Base-by-base conservation (phyloP, 2,329 filamentous ascomycete genomes). In the Sporothrix brunneoviolacea region DNA sequence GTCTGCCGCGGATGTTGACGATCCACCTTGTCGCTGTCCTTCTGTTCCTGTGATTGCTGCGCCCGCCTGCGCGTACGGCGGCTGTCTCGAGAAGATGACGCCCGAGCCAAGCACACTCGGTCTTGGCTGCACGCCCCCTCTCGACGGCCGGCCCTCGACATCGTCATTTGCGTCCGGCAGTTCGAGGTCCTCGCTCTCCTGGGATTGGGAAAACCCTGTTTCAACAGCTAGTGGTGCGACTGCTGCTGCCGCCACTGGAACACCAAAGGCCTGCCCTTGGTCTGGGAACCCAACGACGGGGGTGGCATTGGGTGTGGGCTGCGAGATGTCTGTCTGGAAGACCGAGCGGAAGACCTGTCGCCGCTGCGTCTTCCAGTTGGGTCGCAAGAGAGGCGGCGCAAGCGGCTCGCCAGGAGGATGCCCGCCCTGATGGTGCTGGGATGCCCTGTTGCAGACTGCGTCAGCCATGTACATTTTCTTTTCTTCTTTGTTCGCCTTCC, bases 271-370 rank as follows among this genome's bases (percentile, higher is more conserved):
- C 58, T 72, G 70, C 15, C 70, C 70, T n/a, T 67, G 64, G 32
- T 68, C 67, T 4, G 70, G 58, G 51, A 69, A 69, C 37, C 64
- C 58, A 41, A 67, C 58, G 15, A 69, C 60, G 30, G 68, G 66
- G 13, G 66, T 70, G 19, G 67, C 63, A 45, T 64, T 63, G 32
- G 76, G 71, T 48, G 75, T 74, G 37, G 75, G 71, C 60, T 73
- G 74, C 15, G 71, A 70, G 57, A 71, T 59, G 53, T 77, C 72
- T 15, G 70, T 70, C 53, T 72, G 72, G 63, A 82, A 82, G 58
- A 81, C 76, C 22, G 77, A 80, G 54, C 70, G 70, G 57, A 81
- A 73, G 38, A 79, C 67, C 55, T 69, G 72, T 51, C 73, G 70
- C 58, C 69, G 75, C 54, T 72, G 73, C 48, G 68, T 63, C 56